Conservation (phyloP, 805 yeast genomes). For the Zygoascus bituminiphila region DNA sequence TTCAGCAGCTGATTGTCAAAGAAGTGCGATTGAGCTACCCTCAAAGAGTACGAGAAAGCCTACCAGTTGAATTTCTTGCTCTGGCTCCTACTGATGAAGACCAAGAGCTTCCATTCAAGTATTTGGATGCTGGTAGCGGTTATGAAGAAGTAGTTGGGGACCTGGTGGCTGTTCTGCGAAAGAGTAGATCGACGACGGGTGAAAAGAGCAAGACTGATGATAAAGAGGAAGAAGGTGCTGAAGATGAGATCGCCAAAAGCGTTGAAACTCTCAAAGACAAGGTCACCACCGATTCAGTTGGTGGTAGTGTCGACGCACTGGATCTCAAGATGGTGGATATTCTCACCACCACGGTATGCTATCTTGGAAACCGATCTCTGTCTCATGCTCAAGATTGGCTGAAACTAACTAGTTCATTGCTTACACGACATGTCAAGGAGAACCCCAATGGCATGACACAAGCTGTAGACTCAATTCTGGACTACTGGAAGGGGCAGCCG, state of each 20-base stretch:
- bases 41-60: slow-evolving; percentile 59
- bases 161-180: slow-evolving; percentile 29
- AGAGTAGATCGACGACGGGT: slow-evolving; percentile 23
- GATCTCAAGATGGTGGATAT: slow-evolving; percentile 48
- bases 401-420: slow-evolving; percentile 31
- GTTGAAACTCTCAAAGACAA: slow-evolving; percentile 10
- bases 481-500: slow-evolving; percentile 59
- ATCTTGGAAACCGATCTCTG: slow-evolving; percentile 81
- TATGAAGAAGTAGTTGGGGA: slow-evolving; percentile 31
- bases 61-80: slow-evolving; percentile 50
- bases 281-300: slow-evolving; percentile 24
- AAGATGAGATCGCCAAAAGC: slow-evolving; percentile 4
- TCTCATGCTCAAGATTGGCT: slow-evolving; percentile 62
- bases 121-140: slow-evolving; percentile 32
- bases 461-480: slow-evolving; percentile 47
- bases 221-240: slow-evolving; percentile 6
- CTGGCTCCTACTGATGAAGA: slow-evolving; percentile 25
- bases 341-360: slow-evolving; percentile 62
- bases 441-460: slow-evolving; percentile 21
- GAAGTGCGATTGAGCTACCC: slow-evolving; percentile 79
- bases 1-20: slow-evolving; percentile 70
- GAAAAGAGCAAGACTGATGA: neutral
- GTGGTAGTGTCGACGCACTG: slow-evolving; percentile 30
- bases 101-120: slow-evolving; percentile 34
- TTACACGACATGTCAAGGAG: slow-evolving; percentile 21